Evolutionary conservation across 495 filamentous ascomycete genomes (phyloP).

Genomic region (Aspergillus mulundensis): DNA sequence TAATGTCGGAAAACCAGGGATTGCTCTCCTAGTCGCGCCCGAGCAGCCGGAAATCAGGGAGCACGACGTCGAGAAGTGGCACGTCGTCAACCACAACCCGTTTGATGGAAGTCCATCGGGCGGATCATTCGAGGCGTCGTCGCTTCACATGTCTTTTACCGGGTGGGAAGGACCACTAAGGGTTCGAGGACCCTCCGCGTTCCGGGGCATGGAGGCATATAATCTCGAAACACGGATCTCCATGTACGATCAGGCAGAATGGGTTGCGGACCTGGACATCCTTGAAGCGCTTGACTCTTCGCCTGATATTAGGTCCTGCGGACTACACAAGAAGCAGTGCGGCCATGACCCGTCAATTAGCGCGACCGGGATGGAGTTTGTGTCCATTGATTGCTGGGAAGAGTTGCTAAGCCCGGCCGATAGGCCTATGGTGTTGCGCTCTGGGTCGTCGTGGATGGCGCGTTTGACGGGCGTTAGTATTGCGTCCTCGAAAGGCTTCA

Average conservation of each 20-base stretch:
- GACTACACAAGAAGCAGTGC: background rate
- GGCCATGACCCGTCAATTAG: background rate
- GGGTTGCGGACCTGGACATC: constrained; percentile 10
- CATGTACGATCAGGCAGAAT: constrained; percentile 8
- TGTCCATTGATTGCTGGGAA: constrained; percentile 9
- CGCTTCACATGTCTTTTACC: constrained; percentile 10
- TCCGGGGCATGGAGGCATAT: constrained; percentile 5
- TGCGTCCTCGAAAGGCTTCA: background rate
- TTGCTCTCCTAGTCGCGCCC: constrained; percentile 6
- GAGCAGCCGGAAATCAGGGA: constrained; percentile 1
- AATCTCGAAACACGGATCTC: constrained; percentile 2
- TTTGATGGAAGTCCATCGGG: constrained; percentile 1
- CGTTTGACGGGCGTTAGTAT: constrained; percentile 4
- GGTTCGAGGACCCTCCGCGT: background rate
- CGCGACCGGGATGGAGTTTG: background rate
- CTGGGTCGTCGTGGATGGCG: constrained; percentile 7
- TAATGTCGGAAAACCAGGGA: constrained; percentile 9
- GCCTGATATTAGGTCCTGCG: background rate
- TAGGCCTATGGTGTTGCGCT: background rate
- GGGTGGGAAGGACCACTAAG: constrained; percentile 9
- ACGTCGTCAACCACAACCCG: constrained; percentile 8
- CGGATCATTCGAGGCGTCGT: constrained; percentile 4
- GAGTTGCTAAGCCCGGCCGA: background rate
- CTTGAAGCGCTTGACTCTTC: background rate
- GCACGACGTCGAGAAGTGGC: constrained; percentile 2